phyloP scores from a whole-genome alignment of 1,139 yeast species.

The Lodderomyces beijingensis region DNA sequence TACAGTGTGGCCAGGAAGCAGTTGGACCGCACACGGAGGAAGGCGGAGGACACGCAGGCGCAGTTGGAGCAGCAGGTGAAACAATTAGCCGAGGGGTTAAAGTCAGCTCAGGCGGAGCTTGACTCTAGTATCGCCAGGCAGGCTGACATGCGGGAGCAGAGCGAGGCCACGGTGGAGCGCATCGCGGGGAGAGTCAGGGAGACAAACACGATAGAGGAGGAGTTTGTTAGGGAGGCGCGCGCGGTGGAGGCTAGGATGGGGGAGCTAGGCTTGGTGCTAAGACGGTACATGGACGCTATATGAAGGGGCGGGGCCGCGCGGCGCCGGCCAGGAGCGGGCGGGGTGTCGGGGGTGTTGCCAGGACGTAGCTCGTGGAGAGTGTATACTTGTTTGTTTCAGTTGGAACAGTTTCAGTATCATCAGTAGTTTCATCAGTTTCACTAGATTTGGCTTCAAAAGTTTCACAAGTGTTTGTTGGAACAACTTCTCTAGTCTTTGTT shows the following conservation, averaged over 20 bases:
- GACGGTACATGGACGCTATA: conserved; percentile 21
- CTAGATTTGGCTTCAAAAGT: no score
- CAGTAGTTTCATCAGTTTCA: no score
- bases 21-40: conserved; percentile 50
- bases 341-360: no score
- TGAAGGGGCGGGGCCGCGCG: no score
- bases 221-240: conserved; percentile 51
- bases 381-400: no score
- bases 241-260: conserved; percentile 52
- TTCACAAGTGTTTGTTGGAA: no score
- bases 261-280: conserved; percentile 50
- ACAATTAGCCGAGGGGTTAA: conserved; percentile 34
- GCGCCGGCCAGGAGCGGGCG: no score
- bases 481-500: no score
- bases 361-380: no score
- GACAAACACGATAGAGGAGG: conserved; percentile 38
- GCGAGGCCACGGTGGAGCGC: conserved; percentile 43
- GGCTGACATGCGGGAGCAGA: conserved; percentile 48
- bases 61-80: conserved; percentile 50
- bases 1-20: conserved; percentile 50
- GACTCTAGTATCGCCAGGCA: conserved; percentile 47
- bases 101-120: conserved; percentile 45
- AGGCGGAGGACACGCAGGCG: conserved; percentile 44
- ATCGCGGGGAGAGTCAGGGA: conserved; percentile 47
- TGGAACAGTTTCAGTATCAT: no score